Base-by-base conservation (phyloP, 441 rosid species). In the Adansonia gregorii region DNA sequence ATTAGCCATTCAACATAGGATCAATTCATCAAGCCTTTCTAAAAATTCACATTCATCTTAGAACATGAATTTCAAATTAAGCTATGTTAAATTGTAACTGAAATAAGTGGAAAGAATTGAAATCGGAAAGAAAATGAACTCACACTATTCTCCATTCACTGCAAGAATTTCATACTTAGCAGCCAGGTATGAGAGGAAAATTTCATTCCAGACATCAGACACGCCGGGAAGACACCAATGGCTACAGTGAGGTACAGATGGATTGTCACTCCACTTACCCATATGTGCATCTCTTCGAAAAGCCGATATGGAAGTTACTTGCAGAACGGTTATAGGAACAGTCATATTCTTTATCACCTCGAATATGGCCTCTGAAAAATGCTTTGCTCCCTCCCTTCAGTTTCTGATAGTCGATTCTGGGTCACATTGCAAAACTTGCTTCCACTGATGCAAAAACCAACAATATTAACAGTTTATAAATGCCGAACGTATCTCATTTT, bases 181-280 rank as follows among this genome's bases (percentile, higher is more conserved):
- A 65, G 83, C 54, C 73, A 89, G 78, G 78, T 81, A 71, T 0
- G 83, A 82, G 82, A 89, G 74, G 72, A 91, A 84, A 59, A 88
- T 76, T 79, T 89, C 89, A 52, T 89, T 89, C 95, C 93, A 91
- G 58, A 45, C 76, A 68, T 88, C 95, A 2, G 95, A 91, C 8
- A 91, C 87, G 7, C 94, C 92, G 3, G 93, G 91, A 4, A 89
- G 86, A 80, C 93, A 91, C 93, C 90, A 89, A 72, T 89, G 93
- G 86, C 92, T 86, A 76, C 93, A 89, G 76, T 89, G 93, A 12
- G 92, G 89, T 67, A 91, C 89, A 3, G 75, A 77, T 8, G 93
- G 92, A 77, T 88, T 87, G 61, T 88, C 89, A 35, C 91, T 86
- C 91, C 95, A 89, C 35, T 54, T 52, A 22, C 92, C 95, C 0